Percentiles rank a stretch among this genome's conserved stretches.
Conservation (phyloP, 495 filamentous ascomycete species). For the Halenospora varia region DNA sequence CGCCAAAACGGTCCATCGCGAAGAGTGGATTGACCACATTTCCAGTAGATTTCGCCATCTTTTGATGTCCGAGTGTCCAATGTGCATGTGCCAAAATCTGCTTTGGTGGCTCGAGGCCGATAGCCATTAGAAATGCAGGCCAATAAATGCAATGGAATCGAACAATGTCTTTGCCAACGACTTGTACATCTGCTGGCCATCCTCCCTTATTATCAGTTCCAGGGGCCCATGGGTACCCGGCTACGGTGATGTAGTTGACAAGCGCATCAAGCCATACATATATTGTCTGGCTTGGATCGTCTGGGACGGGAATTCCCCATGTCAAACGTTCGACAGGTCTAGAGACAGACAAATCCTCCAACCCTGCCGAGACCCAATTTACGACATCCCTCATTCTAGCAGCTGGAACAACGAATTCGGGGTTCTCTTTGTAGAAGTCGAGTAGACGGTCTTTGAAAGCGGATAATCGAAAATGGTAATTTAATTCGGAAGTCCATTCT, state of each 20-base stretch:
- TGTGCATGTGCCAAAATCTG: constrained; percentile 85
- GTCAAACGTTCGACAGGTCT: constrained; percentile 69
- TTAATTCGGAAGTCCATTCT: constrained; percentile 90
- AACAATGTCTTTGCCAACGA: constrained; percentile 94
- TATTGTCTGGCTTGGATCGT: constrained; percentile 81
- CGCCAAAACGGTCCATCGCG: constrained; percentile 82
- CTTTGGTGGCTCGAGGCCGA: constrained; percentile 78
- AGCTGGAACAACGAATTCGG: constrained; percentile 63
- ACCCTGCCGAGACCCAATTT: constrained; percentile 59
- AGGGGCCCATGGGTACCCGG: constrained; percentile 78
- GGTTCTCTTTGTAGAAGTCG: constrained; percentile 70
- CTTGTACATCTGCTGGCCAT: constrained; percentile 90
- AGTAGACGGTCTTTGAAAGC: constrained; percentile 70
- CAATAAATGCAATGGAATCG: constrained; percentile 98
- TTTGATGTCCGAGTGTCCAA: constrained; percentile 84
- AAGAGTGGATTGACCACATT: constrained; percentile 96
- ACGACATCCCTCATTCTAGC: constrained; percentile 66
- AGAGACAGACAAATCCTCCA: constrained; percentile 87
- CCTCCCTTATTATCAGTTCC: constrained; percentile 49
- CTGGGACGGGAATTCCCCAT: constrained; percentile 91
- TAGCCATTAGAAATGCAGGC: constrained; percentile 91
- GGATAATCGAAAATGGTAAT: constrained; percentile 93
- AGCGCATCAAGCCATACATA: constrained; percentile 98
- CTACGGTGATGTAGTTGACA: constrained; percentile 85
- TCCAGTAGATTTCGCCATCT: constrained; percentile 94